Evolutionary conservation across 306 rosid genomes (phyloP).

Genomic region (Cucurbita maxima): DNA sequence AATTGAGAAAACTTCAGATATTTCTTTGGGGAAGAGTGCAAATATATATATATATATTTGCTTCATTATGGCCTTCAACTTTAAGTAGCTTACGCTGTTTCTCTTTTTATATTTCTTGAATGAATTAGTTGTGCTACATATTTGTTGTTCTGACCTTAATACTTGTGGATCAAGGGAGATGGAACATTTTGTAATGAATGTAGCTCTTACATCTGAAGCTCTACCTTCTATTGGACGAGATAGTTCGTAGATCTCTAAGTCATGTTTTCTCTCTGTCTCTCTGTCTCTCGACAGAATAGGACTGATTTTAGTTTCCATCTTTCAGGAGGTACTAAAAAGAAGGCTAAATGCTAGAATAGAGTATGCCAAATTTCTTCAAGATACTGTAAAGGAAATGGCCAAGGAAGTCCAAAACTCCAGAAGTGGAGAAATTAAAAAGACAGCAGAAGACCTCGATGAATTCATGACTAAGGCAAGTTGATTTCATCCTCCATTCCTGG

Average conservation of each 20-base stretch:
- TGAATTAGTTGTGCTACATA: not conserved
- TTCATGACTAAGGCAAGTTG: conserved; percentile 49
- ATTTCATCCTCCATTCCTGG: not conserved
- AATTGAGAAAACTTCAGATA: not conserved
- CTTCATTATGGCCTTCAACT: not conserved
- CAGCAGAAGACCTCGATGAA: conserved; percentile 89
- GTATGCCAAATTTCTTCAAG: conserved; percentile 90
- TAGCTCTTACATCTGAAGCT: not conserved
- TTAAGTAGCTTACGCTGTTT: not conserved
- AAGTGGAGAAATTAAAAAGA: conserved; percentile 78
- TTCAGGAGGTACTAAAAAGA: conserved; percentile 84
- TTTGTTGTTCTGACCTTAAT: not conserved
- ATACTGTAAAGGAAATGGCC: conserved; percentile 97
- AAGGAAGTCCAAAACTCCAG: conserved; percentile 82
- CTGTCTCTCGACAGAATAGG: not conserved
- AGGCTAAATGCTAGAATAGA: conserved; percentile 87
- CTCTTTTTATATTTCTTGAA: not conserved
- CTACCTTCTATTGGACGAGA: not conserved
- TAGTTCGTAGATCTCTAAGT: not conserved
- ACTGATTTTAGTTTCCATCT: not conserved
- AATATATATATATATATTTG: not conserved
- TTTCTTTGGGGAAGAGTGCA: not conserved
- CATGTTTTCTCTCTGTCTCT: not conserved
- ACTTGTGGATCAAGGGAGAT: not conserved
- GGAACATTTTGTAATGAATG: not conserved